A percentile compares a stretch with the other conserved stretches of the same genome.
Conservation (phyloP, 2,329 filamentous ascomycete genomes). For the Aciculosporium take region DNA sequence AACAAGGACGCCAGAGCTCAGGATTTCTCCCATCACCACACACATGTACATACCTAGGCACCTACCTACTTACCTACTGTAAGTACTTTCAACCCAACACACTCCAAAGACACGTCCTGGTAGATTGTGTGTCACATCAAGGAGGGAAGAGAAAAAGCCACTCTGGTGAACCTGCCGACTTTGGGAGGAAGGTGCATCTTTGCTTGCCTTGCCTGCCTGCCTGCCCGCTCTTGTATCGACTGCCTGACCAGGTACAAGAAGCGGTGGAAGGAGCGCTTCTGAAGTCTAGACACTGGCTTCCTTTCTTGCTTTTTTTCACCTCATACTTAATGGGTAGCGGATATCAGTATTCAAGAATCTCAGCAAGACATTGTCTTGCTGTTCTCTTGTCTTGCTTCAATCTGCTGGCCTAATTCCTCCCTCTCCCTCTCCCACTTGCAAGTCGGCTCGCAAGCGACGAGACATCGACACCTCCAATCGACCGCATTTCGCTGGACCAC, state of each 20-base stretch:
- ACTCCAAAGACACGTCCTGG: too few relatives aligned
- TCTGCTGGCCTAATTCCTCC: neutral
- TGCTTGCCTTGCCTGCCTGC: slow-evolving; percentile 4
- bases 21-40: too few relatives aligned
- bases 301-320: neutral
- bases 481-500: too few relatives aligned
- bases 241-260: slow-evolving; percentile 2
- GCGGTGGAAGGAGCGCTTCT: too few relatives aligned
- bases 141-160: too few relatives aligned
- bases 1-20: too few relatives aligned
- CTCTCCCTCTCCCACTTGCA: neutral
- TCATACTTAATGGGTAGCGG: neutral
- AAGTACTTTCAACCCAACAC: too few relatives aligned
- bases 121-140: too few relatives aligned
- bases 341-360: neutral
- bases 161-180: too few relatives aligned
- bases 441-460: neutral
- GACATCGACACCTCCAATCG: neutral
- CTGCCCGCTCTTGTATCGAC: slow-evolving; percentile 3
- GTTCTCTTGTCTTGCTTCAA: neutral
- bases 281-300: too few relatives aligned
- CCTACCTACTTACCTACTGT: too few relatives aligned
- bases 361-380: neutral
- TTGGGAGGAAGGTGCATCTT: slow-evolving; percentile 3
- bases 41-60: too few relatives aligned